Percentiles rank a stretch among this genome's conserved stretches.
Evolutionary conservation across 2,329 filamentous ascomycete species (phyloP).

Genomic region (Passalora sequoiae): DNA sequence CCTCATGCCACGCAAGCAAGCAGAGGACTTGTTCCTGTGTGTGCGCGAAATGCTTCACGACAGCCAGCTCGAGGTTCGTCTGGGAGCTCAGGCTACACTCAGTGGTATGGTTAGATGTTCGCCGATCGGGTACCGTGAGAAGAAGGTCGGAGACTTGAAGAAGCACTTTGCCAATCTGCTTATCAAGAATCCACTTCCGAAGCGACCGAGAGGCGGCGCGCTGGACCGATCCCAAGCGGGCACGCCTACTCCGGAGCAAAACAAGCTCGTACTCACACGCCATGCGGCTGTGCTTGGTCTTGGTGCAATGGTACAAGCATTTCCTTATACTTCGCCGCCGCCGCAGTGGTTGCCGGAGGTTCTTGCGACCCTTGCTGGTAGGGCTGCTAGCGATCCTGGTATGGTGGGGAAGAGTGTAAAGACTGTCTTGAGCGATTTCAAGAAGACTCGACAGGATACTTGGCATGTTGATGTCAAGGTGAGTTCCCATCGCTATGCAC

Average conservation of each 20-base stretch:
- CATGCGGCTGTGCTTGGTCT: slow-evolving; percentile 90
- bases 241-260: slow-evolving; percentile 66
- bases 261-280: slow-evolving; percentile 71
- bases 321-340: slow-evolving; percentile 90
- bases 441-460: slow-evolving; percentile 98
- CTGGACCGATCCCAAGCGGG: slow-evolving; percentile 41
- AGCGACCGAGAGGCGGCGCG: slow-evolving; percentile 46
- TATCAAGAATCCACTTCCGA: slow-evolving; percentile 80
- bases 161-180: slow-evolving; percentile 73
- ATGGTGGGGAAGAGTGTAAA: slow-evolving; percentile 96
- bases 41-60: slow-evolving; percentile 96
- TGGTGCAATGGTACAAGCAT: slow-evolving; percentile 86
- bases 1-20: slow-evolving; percentile 68
- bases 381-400: slow-evolving; percentile 81
- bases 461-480: slow-evolving; percentile 99
- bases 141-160: slow-evolving; percentile 70
- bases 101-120: slow-evolving; percentile 98
- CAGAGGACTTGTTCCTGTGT: slow-evolving; percentile 77
- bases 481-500: slow-evolving; percentile 32
- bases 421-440: slow-evolving; percentile 90
- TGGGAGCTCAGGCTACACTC: slow-evolving; percentile 84
- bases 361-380: slow-evolving; percentile 74
- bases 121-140: slow-evolving; percentile 69
- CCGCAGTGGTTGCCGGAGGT: slow-evolving; percentile 92
- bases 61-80: slow-evolving; percentile 84